A percentile compares a stretch with the other conserved stretches of the same genome.
phyloP scores from a whole-genome alignment of 139 green algal genomes.

The Chlamydomonas schloesseri region DNA sequence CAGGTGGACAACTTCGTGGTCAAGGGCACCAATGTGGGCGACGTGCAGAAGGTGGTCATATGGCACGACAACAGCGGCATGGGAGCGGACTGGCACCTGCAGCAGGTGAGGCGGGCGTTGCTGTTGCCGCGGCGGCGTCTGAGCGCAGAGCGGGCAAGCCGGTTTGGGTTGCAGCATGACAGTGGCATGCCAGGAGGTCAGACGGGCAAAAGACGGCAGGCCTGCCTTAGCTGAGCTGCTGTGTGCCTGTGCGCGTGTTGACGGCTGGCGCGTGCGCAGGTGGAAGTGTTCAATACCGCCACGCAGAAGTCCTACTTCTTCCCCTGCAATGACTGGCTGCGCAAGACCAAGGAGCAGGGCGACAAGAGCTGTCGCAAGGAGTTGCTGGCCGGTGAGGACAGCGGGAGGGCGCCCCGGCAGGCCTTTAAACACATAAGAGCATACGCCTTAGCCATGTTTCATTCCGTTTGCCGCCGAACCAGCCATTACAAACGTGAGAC shows the following conservation, averaged over 20 bases:
- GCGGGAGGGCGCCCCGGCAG: too few relatives aligned
- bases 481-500: too few relatives aligned
- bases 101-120: slow-evolving; percentile 10
- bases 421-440: too few relatives aligned
- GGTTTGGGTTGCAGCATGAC: too few relatives aligned
- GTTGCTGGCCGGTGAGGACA: slow-evolving; percentile 27
- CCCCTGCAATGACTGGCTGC: slow-evolving; percentile 61
- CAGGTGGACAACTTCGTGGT: slow-evolving; percentile 69
- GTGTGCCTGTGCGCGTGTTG: not conserved
- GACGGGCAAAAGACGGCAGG: too few relatives aligned
- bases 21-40: slow-evolving; percentile 58
- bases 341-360: slow-evolving; percentile 44
- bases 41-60: slow-evolving; percentile 56
- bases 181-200: too few relatives aligned
- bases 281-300: slow-evolving; percentile 62
- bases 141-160: too few relatives aligned
- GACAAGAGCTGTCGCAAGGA: slow-evolving; percentile 41
- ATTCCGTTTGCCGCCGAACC: too few relatives aligned
- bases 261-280: slow-evolving; percentile 14
- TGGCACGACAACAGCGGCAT: slow-evolving; percentile 55
- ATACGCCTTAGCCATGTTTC: too few relatives aligned
- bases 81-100: slow-evolving; percentile 50
- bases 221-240: too few relatives aligned
- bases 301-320: slow-evolving; percentile 63
- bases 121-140: too few relatives aligned